Base-by-base conservation (phyloP, 1,284 basidiomycete species). In the Microbotryum violaceum region DNA sequence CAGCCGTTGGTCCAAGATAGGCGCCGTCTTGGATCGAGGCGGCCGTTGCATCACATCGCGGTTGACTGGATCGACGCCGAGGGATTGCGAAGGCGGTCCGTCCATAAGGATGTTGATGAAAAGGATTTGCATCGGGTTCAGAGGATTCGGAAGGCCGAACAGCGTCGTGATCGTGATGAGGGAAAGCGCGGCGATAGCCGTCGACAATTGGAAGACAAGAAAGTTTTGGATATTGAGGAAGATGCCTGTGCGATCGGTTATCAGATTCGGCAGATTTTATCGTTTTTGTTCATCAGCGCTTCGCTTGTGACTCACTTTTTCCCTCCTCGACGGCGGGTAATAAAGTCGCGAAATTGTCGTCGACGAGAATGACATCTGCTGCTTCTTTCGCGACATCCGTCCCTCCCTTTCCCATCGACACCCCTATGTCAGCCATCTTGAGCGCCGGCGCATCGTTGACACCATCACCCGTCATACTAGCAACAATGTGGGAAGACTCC, bases 191-290 rank as follows among this genome's bases (percentile, higher is more conserved):
- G 94, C 92, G 7, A 92, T 90, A 2, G 93, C 93, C 2, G 94
- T 98, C 66, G 90, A 93, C 21, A 98, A 84, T 77, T 98, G 93
- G 82, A 98, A 98, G 45, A 88, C 84, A 55, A 97, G 78, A 80
- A 98, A 97, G 75, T 97, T 97, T 75, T 97, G 93, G 72, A 97
- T 96, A 72, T 98, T 97, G 78, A 94, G 91, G 77, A 97, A 98
- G 71, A 97, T 97, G 5, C 89, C 89, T 97, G 37, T 42, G 37
- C 14, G 12, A 42, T 12, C 16, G 6, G 10, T 2, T 2, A 27
- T 5, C 20, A 21, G 18, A 9, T 20, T 12, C 47, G 37, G 4
- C 46, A 23, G 10, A 25, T 25, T 25, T 4, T 2, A 4, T 46
- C 45, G 45, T 18, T 46, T 21, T 9, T 31, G 29, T 6, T 14